Evolutionary conservation across 2,329 filamentous ascomycete species (phyloP).

Genomic region (Teratosphaeria nubilosa): DNA sequence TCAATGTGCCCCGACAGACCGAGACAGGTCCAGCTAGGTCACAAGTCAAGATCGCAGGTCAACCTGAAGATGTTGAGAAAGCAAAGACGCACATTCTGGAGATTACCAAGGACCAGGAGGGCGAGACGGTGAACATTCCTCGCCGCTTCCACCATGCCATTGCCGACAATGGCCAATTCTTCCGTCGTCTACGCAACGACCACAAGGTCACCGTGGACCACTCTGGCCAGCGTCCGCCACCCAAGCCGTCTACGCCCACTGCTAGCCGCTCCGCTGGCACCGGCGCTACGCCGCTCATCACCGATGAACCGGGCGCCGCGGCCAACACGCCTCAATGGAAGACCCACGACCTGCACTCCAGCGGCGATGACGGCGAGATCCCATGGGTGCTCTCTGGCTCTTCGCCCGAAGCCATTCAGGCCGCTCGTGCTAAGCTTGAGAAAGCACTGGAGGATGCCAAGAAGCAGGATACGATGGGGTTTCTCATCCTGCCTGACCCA

Average conservation of each 20-base stretch:
- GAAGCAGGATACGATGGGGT: conserved; percentile 66
- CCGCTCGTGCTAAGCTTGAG: conserved; percentile 66
- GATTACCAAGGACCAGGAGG: conserved; percentile 75
- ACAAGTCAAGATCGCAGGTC: conserved; percentile 75
- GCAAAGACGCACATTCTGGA: conserved; percentile 76
- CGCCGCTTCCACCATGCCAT: conserved; percentile 73
- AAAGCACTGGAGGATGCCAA: conserved; percentile 62
- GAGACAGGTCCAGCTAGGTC: conserved; percentile 62
- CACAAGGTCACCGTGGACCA: conserved; percentile 87
- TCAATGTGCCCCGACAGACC: conserved; percentile 79
- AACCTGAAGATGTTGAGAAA: conserved; percentile 66
- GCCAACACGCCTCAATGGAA: conserved; percentile 74
- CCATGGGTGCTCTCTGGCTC: conserved; percentile 83
- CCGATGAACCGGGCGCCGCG: conserved; percentile 55
- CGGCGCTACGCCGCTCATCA: conserved; percentile 77
- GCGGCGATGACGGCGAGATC: conserved; percentile 50
- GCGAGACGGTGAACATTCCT: conserved; percentile 78
- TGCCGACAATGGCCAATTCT: conserved; percentile 83
- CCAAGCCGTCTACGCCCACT: conserved; percentile 47
- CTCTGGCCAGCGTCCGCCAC: conserved; percentile 65
- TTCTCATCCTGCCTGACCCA: conserved; percentile 81
- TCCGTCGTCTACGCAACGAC: conserved; percentile 79
- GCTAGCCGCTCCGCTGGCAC: conserved; percentile 29
- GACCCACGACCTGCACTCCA: conserved; percentile 65
- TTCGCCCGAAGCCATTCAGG: conserved; percentile 61